Evolutionary conservation across 176 grass and related monocot genomes (phyloP).

Genomic region (Bromus sterilis): DNA sequence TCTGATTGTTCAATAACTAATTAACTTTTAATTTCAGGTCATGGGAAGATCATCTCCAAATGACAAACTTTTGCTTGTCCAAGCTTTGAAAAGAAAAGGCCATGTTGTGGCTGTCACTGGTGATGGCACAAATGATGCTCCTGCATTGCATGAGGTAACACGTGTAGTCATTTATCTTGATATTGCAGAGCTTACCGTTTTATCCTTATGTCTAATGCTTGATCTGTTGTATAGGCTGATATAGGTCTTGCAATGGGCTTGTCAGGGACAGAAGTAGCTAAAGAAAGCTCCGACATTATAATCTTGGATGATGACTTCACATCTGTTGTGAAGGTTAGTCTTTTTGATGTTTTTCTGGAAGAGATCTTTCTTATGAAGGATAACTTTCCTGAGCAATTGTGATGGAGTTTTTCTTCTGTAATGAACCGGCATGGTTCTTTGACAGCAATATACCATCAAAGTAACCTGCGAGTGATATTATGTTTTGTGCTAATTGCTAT

Average conservation of each 20-base stretch:
- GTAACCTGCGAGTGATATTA: not conserved
- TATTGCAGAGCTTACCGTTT: not conserved
- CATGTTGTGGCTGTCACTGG: constrained; percentile 98
- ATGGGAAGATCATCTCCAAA: constrained; percentile 98
- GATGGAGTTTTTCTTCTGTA: not conserved
- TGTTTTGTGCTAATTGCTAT: constrained; percentile 14
- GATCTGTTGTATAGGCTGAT: constrained; percentile 63
- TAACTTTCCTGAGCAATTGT: not conserved
- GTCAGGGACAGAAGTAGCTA: constrained; percentile 93
- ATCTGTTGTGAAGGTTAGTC: constrained; percentile 88
- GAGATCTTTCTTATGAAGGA: not conserved
- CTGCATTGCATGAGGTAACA: constrained; percentile 84
- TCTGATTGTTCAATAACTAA: constrained; percentile 14
- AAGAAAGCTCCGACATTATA: constrained; percentile 99
- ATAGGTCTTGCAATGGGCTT: constrained; percentile 98
- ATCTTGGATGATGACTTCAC: constrained; percentile 94
- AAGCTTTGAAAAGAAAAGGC: constrained; percentile 85
- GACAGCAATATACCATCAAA: not conserved
- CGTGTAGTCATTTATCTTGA: constrained; percentile 18
- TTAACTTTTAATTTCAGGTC: constrained; percentile 51
- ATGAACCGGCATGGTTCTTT: not conserved
- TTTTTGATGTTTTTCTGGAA: constrained; percentile 5
- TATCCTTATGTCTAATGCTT: constrained; percentile 19
- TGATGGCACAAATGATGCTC: constrained; percentile 97
- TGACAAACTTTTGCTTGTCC: constrained; percentile 90